phyloP scores from a whole-genome alignment of 345 rosid species.

The Brassica carinata region DNA sequence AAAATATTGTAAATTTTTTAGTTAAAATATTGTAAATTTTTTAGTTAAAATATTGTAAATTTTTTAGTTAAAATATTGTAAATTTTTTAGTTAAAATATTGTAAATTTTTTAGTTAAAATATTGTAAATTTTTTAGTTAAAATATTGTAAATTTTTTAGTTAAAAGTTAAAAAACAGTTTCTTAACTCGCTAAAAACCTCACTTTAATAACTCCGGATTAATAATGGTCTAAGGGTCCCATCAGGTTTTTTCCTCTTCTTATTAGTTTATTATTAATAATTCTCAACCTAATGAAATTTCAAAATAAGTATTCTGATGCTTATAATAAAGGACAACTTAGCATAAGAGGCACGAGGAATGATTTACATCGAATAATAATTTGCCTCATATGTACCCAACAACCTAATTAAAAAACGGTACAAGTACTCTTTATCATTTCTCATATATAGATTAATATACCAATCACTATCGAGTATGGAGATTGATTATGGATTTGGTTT shows the following conservation, averaged over 20 bases:
- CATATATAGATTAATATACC: not conserved
- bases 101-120: too few relatives aligned
- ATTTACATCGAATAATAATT: slow-evolving; percentile 34
- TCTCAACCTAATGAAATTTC: not conserved
- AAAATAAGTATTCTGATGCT: not conserved
- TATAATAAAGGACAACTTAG: slow-evolving; percentile 19
- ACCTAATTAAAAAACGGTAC: slow-evolving; percentile 3
- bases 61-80: too few relatives aligned
- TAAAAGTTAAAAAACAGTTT: too few relatives aligned
- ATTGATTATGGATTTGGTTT: slow-evolving; percentile 32
- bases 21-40: too few relatives aligned
- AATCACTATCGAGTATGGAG: slow-evolving; percentile 16
- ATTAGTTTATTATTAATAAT: not conserved
- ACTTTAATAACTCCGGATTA: too few relatives aligned
- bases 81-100: too few relatives aligned
- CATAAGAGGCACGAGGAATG: slow-evolving; percentile 47
- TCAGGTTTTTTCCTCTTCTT: slow-evolving; percentile 11
- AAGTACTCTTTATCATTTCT: not conserved
- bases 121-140: too few relatives aligned
- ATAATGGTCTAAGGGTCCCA: slow-evolving; percentile 22
- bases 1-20: too few relatives aligned
- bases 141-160: too few relatives aligned
- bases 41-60: too few relatives aligned
- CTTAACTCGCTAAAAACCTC: too few relatives aligned
- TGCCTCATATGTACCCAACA: slow-evolving; percentile 35